These are phyloP conservation scores for Catharanthus roseus DNA, from an alignment of 257 asterid genomes.

Conservation along the genomic window DNA sequence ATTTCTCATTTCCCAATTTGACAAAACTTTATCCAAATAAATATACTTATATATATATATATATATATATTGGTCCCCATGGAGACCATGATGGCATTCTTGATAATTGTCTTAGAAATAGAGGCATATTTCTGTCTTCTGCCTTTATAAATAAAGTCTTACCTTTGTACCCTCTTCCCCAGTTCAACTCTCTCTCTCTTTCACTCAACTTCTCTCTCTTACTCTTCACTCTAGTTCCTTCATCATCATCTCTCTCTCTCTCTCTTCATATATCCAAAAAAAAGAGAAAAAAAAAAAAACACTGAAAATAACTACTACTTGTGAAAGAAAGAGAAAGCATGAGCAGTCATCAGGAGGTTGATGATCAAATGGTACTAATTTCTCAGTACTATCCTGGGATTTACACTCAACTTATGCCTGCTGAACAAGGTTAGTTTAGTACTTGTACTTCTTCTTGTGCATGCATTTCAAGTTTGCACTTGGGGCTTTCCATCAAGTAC, in stretches of 20 bases:
- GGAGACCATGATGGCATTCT: conserved; percentile 24
- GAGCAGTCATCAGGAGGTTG: conserved; percentile 25
- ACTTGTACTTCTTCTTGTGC: neutral
- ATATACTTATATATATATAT: too few species aligned
- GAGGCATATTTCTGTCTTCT: conserved; percentile 21
- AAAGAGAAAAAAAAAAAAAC: too few species aligned
- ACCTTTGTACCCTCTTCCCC: neutral
- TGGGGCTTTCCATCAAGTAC: too few species aligned
- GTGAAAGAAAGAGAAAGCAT: conserved; percentile 5
- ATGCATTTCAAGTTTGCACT: neutral
- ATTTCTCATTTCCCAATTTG: conserved; percentile 35
- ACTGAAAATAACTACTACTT: neutral
- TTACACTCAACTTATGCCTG: conserved; percentile 28
- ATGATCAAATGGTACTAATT: conserved; percentile 44
- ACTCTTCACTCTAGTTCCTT: conserved; percentile 1
- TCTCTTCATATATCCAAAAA: too few species aligned
- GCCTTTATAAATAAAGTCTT: conserved; percentile 45
- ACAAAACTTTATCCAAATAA: conserved; percentile 22
- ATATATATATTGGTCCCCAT: too few species aligned
- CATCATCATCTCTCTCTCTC: too few species aligned
- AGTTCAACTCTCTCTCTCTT: neutral
- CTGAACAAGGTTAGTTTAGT: conserved; percentile 29
- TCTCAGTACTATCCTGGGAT: conserved; percentile 47
- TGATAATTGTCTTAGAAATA: conserved; percentile 20
- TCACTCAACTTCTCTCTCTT: too few species aligned